Base-by-base conservation (phyloP, 192 early-diverging fungal genomes). In the Backusella australiensis region DNA sequence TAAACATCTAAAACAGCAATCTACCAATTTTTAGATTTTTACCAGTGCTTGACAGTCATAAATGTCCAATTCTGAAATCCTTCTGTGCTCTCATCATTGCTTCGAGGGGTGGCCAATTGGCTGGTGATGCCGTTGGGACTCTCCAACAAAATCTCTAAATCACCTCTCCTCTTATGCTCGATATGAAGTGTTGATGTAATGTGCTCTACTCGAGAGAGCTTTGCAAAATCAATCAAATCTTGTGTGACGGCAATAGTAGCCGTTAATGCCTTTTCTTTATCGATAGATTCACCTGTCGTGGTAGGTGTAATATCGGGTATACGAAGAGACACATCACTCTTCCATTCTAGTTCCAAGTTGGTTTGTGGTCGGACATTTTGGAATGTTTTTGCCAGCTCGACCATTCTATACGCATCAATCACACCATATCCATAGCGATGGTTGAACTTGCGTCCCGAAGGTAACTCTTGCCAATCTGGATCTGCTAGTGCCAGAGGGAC, bases 41-140 rank as follows among this genome's bases (percentile, higher is more conserved):
- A 96, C 95, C 98, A 99, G 75, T 99, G 98, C 82, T 93, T 94
- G 44, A 99, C 96, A 35, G 87, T 93, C 95, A 96, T 97, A 75
- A 98, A 95, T 34, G 94, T 96, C 98, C 98, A 99, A 73, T 91
- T 87, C 8, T 69, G 19, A 70, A 97, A 92, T 12, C 98, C 98
- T 11, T 80, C 81, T 7, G 46, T 84, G 75, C 87, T 89, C 14
- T 49, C 72, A 80, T 99, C 98, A 72, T 75, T 85, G 49, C 80
- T 84, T 17, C 98, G 77, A 32, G 83, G 78, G 0, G 88, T 86
- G 0, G 89, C 94, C 68, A 99, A 80, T 76, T 90, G 81, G 56
- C 91, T 93, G 15, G 86, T 81, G 38, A 94, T 76, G 9, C 85
- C 81, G 34, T 86, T 73, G 0, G 98, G 98, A 72, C 92, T 94